These are phyloP conservation scores for Colletotrichum lupini DNA, from an alignment of 2,329 filamentous ascomycete species.

Conservation along the genomic window DNA sequence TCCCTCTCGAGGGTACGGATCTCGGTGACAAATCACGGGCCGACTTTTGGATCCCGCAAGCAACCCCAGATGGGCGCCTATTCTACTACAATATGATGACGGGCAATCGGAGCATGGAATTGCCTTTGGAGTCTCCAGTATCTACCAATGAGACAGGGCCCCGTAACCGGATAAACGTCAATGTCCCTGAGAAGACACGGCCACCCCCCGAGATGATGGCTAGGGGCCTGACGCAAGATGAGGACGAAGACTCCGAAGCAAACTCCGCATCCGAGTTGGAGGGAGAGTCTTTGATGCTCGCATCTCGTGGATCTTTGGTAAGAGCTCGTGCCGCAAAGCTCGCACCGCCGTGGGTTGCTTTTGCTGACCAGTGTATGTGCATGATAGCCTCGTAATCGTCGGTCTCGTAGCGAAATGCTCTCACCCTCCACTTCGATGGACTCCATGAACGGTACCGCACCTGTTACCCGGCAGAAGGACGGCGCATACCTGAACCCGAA, in stretches of 20 bases:
- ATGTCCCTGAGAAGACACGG: slow-evolving; percentile 88
- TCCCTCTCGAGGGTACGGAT: slow-evolving; percentile 77
- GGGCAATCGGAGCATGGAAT: slow-evolving; percentile 91
- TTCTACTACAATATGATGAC: slow-evolving; percentile 99
- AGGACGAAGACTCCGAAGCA: slow-evolving; percentile 87
- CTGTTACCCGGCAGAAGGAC: slow-evolving; percentile 65
- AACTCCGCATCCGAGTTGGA: slow-evolving; percentile 89
- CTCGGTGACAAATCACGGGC: slow-evolving; percentile 80
- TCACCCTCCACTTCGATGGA: slow-evolving; percentile 93
- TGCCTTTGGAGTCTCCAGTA: slow-evolving; percentile 90
- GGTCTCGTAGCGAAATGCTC: slow-evolving; percentile 76
- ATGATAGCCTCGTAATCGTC: slow-evolving; percentile 69
- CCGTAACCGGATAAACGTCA: slow-evolving; percentile 87
- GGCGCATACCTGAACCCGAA: slow-evolving; percentile 63
- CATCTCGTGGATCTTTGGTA: slow-evolving; percentile 77
- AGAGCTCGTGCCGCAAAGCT: slow-evolving; percentile 42
- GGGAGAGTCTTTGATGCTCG: slow-evolving; percentile 75
- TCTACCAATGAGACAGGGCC: slow-evolving; percentile 86
- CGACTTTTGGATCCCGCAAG: slow-evolving; percentile 98
- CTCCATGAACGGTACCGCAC: slow-evolving; percentile 80
- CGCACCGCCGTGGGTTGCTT: neutral
- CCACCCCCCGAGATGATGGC: slow-evolving; percentile 93
- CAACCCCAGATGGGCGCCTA: slow-evolving; percentile 88
- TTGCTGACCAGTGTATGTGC: slow-evolving; percentile 14
- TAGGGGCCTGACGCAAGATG: slow-evolving; percentile 81